Conservation (phyloP, 2,329 filamentous ascomycete species). For the Pyrenochaeta sp. region DNA sequence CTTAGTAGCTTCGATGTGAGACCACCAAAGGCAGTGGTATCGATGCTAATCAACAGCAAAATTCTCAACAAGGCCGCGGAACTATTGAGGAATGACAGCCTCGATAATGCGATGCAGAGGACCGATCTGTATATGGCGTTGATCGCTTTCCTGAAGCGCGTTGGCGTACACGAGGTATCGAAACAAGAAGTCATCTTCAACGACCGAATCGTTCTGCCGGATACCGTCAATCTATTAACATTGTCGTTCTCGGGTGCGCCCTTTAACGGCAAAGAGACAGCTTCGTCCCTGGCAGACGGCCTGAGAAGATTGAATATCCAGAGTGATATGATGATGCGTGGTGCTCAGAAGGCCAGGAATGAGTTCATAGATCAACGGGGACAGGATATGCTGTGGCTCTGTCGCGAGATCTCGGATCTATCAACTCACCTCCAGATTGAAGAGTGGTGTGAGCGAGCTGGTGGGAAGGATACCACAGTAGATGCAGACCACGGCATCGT, state of each 20-base stretch:
- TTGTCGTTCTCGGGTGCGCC: constrained; percentile 30
- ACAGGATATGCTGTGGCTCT: constrained; percentile 40
- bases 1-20: constrained; percentile 31
- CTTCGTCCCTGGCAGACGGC: constrained; percentile 28
- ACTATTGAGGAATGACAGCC: constrained; percentile 51
- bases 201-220: constrained; percentile 43
- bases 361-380: constrained; percentile 33
- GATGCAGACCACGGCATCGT: constrained; percentile 26
- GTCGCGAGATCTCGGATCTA: constrained; percentile 38
- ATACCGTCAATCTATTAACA: constrained; percentile 45
- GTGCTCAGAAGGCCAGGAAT: constrained; percentile 9
- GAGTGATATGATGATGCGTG: constrained; percentile 24
- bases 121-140: constrained; percentile 48
- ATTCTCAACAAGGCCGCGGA: constrained; percentile 48
- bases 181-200: constrained; percentile 37
- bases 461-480: background rate
- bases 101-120: constrained; percentile 46
- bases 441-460: background rate
- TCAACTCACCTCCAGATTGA: constrained; percentile 23
- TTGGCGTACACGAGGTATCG: constrained; percentile 44
- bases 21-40: constrained; percentile 34
- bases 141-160: constrained; percentile 49
- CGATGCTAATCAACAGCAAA: constrained; percentile 45
- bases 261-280: constrained; percentile 20
- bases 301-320: constrained; percentile 31